Evolutionary conservation across 2,329 filamentous ascomycete genomes (phyloP), one percentile per base, ranked within the genome.

Genomic region (Stagonosporopsis vannaccii): DNA sequence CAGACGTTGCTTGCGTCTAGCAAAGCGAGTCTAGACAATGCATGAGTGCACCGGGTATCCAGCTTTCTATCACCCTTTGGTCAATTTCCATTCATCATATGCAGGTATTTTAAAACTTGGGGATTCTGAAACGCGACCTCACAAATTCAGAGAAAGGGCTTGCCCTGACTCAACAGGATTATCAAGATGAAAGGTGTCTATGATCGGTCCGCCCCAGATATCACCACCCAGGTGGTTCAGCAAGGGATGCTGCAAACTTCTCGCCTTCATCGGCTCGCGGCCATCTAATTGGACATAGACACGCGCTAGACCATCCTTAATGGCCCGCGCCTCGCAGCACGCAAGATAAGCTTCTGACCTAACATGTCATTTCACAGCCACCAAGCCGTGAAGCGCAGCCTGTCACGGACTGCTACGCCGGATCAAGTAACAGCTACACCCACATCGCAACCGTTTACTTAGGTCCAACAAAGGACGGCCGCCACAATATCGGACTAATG

Each of bases 381-480:
- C 15, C 9, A 33, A 22, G 9, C 26, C 7, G 6, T 22, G 12
- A 17, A 46, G 23, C 23, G 19, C 33, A 19, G 32, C 35, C 46
- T 43, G 17, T 51, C 23, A 25, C n/a, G 17, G 45, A 26, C 30
- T 37, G 13, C 42, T 51, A 47, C 32, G 7, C 47, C 13, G n/a
- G 26, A 8, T 43, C 32, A 5, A 36, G 53, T 35, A 47, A 47
- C 28, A 19, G 12, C 37, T 9, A 32, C 20, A 25, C 42, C 47
- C 20, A 20, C 30, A 6, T 22, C 22, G 25, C 19, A 22, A 9
- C 39, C 32, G 5, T 43, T n/a, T 19, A 19, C 47, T 20, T 12
- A 37, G 37, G n/a, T 39, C 9, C 36, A 46, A 56, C 53, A 56
- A 56, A 51, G 47, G 47, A 48, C 20, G 22, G 47, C 36, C 32